These are phyloP conservation scores for Alternaria sp. DNA, from an alignment of 2,329 filamentous ascomycete species.

Conservation along the genomic window DNA sequence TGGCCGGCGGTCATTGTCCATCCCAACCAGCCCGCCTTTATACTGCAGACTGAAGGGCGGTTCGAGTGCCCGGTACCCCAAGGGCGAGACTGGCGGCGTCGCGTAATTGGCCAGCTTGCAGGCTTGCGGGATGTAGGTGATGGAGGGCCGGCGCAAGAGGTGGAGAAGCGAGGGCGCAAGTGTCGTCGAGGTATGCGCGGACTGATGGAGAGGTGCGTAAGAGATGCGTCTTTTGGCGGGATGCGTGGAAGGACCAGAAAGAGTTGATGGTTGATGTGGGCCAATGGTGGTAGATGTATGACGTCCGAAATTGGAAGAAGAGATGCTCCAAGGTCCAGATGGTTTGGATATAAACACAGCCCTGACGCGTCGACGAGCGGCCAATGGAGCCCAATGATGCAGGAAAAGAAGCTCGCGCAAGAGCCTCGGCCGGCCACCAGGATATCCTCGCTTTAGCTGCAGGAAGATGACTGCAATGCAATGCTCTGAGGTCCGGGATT, in stretches of 20 bases:
- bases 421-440: constrained; percentile 47
- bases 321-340: constrained; percentile 40
- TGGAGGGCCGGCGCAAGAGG: constrained; percentile 28
- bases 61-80: constrained; percentile 68
- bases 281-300: constrained; percentile 29
- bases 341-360: constrained; percentile 50
- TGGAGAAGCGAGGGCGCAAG: constrained; percentile 10
- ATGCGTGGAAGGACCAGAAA: constrained; percentile 18
- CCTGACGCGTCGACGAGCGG: constrained; percentile 44
- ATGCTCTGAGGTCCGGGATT: constrained; percentile 40
- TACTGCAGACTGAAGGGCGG: constrained; percentile 64
- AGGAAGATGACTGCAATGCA: constrained; percentile 43
- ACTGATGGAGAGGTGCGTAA: constrained; percentile 23
- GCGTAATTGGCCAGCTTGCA: constrained; percentile 72
- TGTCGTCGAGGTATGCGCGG: constrained; percentile 13
- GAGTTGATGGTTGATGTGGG: constrained; percentile 17
- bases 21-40: constrained; percentile 66
- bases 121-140: constrained; percentile 36
- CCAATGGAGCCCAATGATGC: constrained; percentile 49
- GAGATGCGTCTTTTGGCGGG: constrained; percentile 18
- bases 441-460: constrained; percentile 48
- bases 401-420: constrained; percentile 45
- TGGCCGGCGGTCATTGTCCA: constrained; percentile 78
- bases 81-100: constrained; percentile 70
- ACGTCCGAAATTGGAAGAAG: constrained; percentile 39